phyloP scores from a whole-genome alignment of 352 stramenopile species.

The Phytophthora syringae region DNA sequence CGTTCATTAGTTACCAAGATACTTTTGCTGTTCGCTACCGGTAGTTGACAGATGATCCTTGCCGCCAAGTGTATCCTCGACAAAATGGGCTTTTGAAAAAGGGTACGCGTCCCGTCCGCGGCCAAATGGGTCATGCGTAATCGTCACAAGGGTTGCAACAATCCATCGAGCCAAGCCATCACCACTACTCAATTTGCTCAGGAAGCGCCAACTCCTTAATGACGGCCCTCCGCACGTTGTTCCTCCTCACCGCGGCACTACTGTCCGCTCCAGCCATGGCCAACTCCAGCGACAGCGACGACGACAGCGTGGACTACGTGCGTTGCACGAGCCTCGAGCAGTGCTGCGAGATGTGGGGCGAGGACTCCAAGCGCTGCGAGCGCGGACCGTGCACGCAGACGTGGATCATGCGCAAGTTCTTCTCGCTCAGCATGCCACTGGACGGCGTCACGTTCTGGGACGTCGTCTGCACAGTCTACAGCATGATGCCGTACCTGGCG shows the following conservation, averaged over 20 bases:
- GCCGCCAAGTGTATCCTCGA: too few relatives aligned
- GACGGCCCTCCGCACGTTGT: slow-evolving; percentile 2
- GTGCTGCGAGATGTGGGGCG: slow-evolving; percentile 51
- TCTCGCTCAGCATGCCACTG: slow-evolving; percentile 53
- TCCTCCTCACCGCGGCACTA: neutral
- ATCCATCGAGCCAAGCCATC: neutral
- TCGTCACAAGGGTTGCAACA: neutral
- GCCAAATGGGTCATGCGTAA: slow-evolving; percentile 7
- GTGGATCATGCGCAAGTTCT: slow-evolving; percentile 56
- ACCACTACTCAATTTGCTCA: slow-evolving; percentile 18
- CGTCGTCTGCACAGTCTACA: slow-evolving; percentile 48
- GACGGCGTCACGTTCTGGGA: slow-evolving; percentile 51
- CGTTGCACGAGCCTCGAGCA: slow-evolving; percentile 42
- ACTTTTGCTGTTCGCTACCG: too few relatives aligned
- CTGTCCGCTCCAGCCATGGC: neutral
- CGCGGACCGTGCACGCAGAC: slow-evolving; percentile 43
- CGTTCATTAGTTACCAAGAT: too few relatives aligned
- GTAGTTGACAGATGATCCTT: too few relatives aligned
- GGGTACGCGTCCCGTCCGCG: neutral
- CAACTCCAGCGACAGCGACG: slow-evolving; percentile 24
- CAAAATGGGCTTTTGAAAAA: neutral
- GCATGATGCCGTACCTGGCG: slow-evolving; percentile 54
- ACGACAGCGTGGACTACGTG: slow-evolving; percentile 30
- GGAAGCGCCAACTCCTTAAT: slow-evolving; percentile 3
- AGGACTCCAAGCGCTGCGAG: slow-evolving; percentile 49